Evolutionary conservation across 768 basidiomycete genomes (phyloP).

Genomic region (Boletus tomentosulus): DNA sequence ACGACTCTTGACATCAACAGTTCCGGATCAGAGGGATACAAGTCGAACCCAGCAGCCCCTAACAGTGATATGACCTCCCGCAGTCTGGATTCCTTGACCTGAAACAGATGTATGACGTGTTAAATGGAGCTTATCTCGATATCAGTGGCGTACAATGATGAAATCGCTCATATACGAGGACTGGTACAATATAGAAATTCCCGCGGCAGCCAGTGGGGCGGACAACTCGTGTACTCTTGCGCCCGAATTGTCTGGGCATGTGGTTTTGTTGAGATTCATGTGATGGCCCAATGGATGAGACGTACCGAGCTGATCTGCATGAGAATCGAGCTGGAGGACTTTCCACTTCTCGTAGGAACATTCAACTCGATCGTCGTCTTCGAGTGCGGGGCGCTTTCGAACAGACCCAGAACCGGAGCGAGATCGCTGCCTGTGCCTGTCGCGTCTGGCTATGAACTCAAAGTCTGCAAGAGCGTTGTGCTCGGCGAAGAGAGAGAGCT

Average conservation of each 20-base stretch:
- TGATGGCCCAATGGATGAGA: constrained; percentile 8
- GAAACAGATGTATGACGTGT: constrained; percentile 6
- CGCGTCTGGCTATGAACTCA: constrained; percentile 54
- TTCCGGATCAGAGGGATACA: constrained; percentile 49
- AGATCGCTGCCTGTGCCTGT: constrained; percentile 44
- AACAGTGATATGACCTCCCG: constrained; percentile 57
- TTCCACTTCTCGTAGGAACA: constrained; percentile 73
- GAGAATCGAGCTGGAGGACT: constrained; percentile 78
- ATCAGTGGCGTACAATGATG: constrained; percentile 55
- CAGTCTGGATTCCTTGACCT: constrained; percentile 68
- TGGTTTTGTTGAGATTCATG: constrained; percentile 5
- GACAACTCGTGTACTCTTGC: constrained; percentile 74
- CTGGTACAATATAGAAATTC: constrained; percentile 79
- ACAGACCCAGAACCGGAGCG: constrained; percentile 36
- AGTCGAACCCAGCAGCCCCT: constrained; percentile 61
- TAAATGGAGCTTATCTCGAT: not conserved
- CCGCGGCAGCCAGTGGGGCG: constrained; percentile 67
- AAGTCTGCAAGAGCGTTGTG: constrained; percentile 54
- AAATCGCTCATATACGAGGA: constrained; percentile 82
- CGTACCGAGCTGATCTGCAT: constrained; percentile 65
- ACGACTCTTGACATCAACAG: constrained; percentile 28
- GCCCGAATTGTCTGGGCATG: constrained; percentile 55
- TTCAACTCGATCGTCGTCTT: constrained; percentile 50
- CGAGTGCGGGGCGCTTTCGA: constrained; percentile 19
- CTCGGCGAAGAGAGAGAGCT: constrained; percentile 72